Evolutionary conservation across 805 yeast species (phyloP), one percentile per base, ranked within the genome.

Genomic region (Wickerhamiella occidentalis): DNA sequence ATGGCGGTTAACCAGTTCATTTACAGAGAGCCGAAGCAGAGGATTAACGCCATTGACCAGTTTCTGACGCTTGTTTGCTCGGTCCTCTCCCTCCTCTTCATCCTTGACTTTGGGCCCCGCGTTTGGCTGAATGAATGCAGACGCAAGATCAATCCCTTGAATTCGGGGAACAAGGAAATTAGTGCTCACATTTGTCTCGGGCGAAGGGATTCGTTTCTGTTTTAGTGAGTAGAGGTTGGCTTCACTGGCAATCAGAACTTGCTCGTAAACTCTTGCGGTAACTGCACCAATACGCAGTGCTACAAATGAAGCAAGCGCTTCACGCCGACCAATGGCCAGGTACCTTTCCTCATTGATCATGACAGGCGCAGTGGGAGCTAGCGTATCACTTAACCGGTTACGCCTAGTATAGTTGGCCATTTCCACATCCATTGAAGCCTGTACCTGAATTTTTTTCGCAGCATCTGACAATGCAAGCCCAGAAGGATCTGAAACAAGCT

Each of bases 261-360:
- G 63, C 42, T 70, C 69, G 61, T 84, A 90, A 9, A 92, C 72
- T 40, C 70, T 64, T 0, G 92, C 72, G 0, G 94, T 71, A 2
- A 82, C 63, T 6, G 72, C 65, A 2, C 97, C 97, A 28, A 87
- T 64, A 48, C 85, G 72, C 42, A 82, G 80, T 26, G 72, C 69
- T 12, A 81, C 82, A 45, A 82, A 71, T 29, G 76, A 75, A 1
- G 70, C 76, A 13, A 92, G 69, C 55, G 82, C 82, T 41, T 68
- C 63, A 9, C 82, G 73, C 55, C 96, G 74, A 58, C 80, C 71
- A 29, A 74, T 66, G 59, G 85, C 81, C 47, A 83, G 71, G 56
- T 75, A 87, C 56, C 92, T 70, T 28, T 76, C 74, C 47, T 83
- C 68, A 58, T 79, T 81, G 58, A 86, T 69, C 0, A 80, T 69